A percentile compares a stretch with the other conserved stretches of the same genome.
Evolutionary conservation across 2,329 filamentous ascomycete genomes (phyloP).

Genomic region (Stagonosporopsis chrysanthemi): DNA sequence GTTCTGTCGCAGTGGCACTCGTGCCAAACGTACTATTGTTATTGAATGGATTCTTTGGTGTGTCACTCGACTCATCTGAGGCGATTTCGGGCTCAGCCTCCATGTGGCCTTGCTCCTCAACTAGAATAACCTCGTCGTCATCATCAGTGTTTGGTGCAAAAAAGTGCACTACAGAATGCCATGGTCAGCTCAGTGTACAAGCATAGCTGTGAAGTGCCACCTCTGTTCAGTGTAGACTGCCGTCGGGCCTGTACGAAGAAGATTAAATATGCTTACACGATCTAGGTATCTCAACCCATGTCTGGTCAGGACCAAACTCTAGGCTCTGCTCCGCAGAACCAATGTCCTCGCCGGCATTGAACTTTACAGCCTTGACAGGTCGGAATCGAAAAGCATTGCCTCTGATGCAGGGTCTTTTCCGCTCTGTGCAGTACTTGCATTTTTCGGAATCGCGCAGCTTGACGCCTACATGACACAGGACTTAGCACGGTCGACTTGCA

Average conservation of each 20-base stretch:
- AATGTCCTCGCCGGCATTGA: slow-evolving; percentile 43
- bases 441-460: slow-evolving; percentile 39
- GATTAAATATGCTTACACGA: slow-evolving; percentile 25
- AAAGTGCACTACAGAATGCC: slow-evolving; percentile 33
- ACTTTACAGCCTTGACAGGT: slow-evolving; percentile 41
- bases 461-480: slow-evolving; percentile 27
- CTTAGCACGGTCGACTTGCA: slow-evolving; percentile 16
- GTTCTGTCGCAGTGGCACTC: slow-evolving; percentile 2
- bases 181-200: slow-evolving; percentile 9
- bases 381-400: slow-evolving; percentile 44
- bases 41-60: not conserved
- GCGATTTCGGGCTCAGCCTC: slow-evolving; percentile 19
- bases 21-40: slow-evolving; percentile 5
- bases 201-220: not conserved
- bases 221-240: not conserved
- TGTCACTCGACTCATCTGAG: slow-evolving; percentile 21
- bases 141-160: slow-evolving; percentile 38
- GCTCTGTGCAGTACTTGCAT: slow-evolving; percentile 43
- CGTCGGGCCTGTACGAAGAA: not conserved
- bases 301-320: slow-evolving; percentile 35
- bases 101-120: slow-evolving; percentile 17
- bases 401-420: slow-evolving; percentile 36
- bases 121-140: slow-evolving; percentile 27
- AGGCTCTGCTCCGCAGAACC: slow-evolving; percentile 41
- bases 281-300: slow-evolving; percentile 38